Evolutionary conservation across 306 rosid genomes (phyloP).

Genomic region (Cicer pinnatifidum): DNA sequence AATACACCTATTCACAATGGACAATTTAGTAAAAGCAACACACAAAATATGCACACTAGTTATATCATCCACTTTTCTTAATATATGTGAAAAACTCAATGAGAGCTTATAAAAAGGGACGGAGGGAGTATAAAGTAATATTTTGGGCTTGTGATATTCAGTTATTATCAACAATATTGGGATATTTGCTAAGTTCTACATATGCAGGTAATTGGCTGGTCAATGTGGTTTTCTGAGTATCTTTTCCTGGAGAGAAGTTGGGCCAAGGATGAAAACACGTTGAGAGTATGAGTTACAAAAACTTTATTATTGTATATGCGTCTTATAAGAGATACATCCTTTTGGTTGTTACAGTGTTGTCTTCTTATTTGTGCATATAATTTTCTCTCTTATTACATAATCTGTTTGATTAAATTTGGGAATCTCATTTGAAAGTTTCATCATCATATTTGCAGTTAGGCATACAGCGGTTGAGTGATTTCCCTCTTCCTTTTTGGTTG

Average conservation of each 20-base stretch:
- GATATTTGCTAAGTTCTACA: slow-evolving; percentile 33
- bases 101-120: too few relatives aligned
- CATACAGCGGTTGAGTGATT: slow-evolving; percentile 74
- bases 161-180: slow-evolving; percentile 8
- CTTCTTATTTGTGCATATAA: slow-evolving; percentile 17
- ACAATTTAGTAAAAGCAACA: too few relatives aligned
- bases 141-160: slow-evolving; percentile 17
- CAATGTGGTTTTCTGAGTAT: slow-evolving; percentile 99
- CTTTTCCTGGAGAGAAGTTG: slow-evolving; percentile 96
- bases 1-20: too few relatives aligned
- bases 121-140: neutral
- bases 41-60: too few relatives aligned
- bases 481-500: slow-evolving; percentile 94
- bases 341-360: slow-evolving; percentile 17
- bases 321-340: slow-evolving; percentile 1
- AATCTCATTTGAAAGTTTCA: slow-evolving; percentile 46
- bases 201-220: slow-evolving; percentile 97
- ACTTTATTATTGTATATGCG: neutral
- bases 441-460: slow-evolving; percentile 75
- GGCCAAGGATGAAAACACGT: slow-evolving; percentile 92
- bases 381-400: neutral
- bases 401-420: slow-evolving; percentile 32
- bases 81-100: too few relatives aligned
- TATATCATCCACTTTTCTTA: too few relatives aligned
- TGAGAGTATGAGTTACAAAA: slow-evolving; percentile 60